Evolutionary conservation across 176 grass and related monocot species (phyloP).

Genomic region (Hordeum vulgare): DNA sequence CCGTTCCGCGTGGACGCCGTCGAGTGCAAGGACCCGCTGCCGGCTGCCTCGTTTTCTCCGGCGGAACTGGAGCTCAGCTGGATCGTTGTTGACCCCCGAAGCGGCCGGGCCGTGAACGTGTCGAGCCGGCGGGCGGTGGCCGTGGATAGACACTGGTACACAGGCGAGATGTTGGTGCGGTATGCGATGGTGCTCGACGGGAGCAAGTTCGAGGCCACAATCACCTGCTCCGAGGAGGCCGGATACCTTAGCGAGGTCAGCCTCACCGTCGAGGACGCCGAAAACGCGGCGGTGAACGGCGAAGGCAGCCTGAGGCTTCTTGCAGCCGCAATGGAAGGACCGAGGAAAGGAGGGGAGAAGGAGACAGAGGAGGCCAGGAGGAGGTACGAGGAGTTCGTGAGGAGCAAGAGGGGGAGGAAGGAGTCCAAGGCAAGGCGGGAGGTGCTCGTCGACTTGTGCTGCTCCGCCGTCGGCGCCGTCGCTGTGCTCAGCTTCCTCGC

Average conservation of each 20-base stretch:
- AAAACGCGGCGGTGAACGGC: background rate
- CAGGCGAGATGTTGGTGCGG: background rate
- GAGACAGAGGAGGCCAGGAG: background rate
- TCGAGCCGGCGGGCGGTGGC: background rate
- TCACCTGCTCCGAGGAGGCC: background rate
- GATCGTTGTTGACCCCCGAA: constrained; percentile 26
- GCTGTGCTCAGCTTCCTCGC: background rate
- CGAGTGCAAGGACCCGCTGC: background rate
- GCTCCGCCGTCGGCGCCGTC: background rate
- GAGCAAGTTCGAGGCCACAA: background rate
- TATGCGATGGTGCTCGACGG: background rate
- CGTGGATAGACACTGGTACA: background rate
- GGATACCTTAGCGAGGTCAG: background rate
- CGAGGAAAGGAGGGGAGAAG: background rate
- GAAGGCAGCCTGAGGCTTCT: background rate
- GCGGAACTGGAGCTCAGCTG: constrained; percentile 52
- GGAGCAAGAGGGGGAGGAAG: background rate
- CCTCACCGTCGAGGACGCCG: background rate
- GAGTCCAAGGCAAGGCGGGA: background rate
- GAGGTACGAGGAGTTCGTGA: background rate
- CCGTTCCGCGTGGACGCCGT: constrained; percentile 47
- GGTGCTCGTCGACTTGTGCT: background rate
- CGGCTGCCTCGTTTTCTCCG: background rate
- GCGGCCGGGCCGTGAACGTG: background rate
- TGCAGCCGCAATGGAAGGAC: background rate